Evolutionary conservation across 345 rosid species (phyloP).

Genomic region (Arabidopsis thaliana): TAIR10.1 NC_003074.8:8166001-8166500

Average conservation of each 20-base stretch:
- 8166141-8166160: conserved; percentile 48
- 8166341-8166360: conserved; percentile 25
- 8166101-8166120: conserved; percentile 86
- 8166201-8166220: conserved; percentile 25
- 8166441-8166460: not conserved
- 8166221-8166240: conserved; percentile 21
- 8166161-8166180: conserved; percentile 19
- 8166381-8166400: conserved; percentile 21
- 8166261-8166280: not conserved
- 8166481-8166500: conserved; percentile 29
- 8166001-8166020: conserved; percentile 80
- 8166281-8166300: not conserved
- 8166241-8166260: conserved; percentile 18
- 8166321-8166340: conserved; percentile 14
- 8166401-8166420: conserved; percentile 11
- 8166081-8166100: conserved; percentile 86
- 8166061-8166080: conserved; percentile 89
- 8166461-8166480: not conserved
- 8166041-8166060: conserved; percentile 85
- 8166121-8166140: conserved; percentile 92
- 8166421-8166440: conserved; percentile 20
- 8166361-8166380: conserved; percentile 19
- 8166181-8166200: conserved; percentile 31
- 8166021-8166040: conserved; percentile 88
- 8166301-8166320: conserved; percentile 21